Conservation (phyloP, 2,329 filamentous ascomycete genomes). For the Xylaria sp. region DNA sequence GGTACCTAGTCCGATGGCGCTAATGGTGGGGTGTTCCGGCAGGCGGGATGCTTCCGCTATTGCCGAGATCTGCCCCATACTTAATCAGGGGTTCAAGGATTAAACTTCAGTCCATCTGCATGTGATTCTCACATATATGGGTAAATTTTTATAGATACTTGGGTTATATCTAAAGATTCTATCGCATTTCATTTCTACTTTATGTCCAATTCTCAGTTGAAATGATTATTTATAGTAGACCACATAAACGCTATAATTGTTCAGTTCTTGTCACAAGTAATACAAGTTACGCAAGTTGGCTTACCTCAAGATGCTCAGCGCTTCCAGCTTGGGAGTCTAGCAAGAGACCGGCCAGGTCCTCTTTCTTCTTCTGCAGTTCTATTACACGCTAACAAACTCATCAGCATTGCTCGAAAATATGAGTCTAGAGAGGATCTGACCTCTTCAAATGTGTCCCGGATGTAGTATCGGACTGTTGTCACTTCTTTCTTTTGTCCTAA, state of each 20-base stretch:
- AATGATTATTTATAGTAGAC: conserved; percentile 3
- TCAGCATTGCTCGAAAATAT: background rate
- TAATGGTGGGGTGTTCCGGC: conserved; percentile 25
- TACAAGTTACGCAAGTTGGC: background rate
- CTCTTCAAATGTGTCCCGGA: conserved; percentile 54
- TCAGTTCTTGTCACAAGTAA: background rate
- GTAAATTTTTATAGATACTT: no score
- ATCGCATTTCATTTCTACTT: no score
- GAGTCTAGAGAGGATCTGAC: conserved; percentile 22
- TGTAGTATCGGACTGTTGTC: conserved; percentile 52
- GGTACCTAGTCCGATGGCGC: conserved; percentile 6
- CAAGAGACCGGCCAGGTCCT: conserved; percentile 19
- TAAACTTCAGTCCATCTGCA: no score
- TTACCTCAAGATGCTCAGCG: conserved; percentile 22
- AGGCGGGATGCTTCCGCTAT: conserved; percentile 3
- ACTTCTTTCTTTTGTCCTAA: conserved; percentile 52
- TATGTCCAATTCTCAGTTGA: no score
- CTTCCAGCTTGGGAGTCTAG: conserved; percentile 17
- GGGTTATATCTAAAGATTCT: no score
- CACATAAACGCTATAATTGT: conserved; percentile 15
- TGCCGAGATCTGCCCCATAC: background rate
- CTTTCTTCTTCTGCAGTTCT: conserved; percentile 29
- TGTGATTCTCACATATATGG: no score
- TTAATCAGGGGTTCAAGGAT: no score
- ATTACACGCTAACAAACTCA: conserved; percentile 8